Conservation (phyloP, 257 asterid genomes). For the Solanum gracilifrons region DNA sequence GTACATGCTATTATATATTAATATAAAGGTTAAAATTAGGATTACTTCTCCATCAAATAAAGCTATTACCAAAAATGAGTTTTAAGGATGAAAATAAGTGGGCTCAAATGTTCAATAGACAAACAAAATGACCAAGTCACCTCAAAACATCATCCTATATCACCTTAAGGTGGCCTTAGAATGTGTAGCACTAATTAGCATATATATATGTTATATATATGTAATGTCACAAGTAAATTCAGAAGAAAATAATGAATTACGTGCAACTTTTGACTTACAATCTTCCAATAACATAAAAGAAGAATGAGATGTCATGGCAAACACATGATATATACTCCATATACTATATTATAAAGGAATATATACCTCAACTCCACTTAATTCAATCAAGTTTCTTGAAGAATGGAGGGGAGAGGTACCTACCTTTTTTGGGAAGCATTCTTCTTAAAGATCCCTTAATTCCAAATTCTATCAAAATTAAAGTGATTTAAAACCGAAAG, state of each 20-base stretch:
- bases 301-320: slow-evolving; percentile 7
- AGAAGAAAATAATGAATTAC: background rate
- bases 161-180: background rate
- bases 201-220: background rate
- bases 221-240: background rate
- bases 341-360: slow-evolving; percentile 5
- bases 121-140: background rate
- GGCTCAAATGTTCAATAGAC: background rate
- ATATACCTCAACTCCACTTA: slow-evolving; percentile 6
- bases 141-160: background rate
- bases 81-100: background rate
- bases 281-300: slow-evolving; percentile 7
- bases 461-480: background rate
- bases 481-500: background rate
- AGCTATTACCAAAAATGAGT: background rate
- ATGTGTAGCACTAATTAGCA: background rate
- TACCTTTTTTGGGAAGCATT: background rate
- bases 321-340: background rate
- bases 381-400: background rate
- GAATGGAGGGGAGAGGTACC: background rate
- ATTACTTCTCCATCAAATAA: background rate
- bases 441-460: background rate
- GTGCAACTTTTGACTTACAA: slow-evolving; percentile 10
- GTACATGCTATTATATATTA: background rate
- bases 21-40: background rate